Base-by-base conservation (phyloP, 805 yeast genomes). In the Allodekkera sacchari region DNA sequence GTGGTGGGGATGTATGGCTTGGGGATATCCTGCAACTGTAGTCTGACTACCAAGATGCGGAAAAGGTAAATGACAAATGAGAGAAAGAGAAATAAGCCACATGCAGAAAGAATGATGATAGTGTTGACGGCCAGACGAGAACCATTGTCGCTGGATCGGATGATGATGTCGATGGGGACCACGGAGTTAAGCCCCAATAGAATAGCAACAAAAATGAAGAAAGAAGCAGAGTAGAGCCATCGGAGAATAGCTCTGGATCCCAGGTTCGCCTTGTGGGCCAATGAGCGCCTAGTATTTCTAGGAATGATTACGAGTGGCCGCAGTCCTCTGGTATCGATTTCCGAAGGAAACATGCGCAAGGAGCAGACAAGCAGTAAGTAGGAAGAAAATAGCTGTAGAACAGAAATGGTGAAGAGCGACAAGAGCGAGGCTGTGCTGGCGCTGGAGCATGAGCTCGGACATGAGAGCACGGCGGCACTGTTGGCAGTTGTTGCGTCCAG, bases 141-240 rank as follows among this genome's bases (percentile, higher is more conserved):
- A 9, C 65, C 56, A 4, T 73, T 57, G 6, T 62, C 61, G 3
- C 74, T 62, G 1, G 79, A 65, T 42, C 73, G 70, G 1, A 71
- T 64, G 37, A 87, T 74, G 19, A 85, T 74, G 54, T 89, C 96
- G 11, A 85, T 71, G 0, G 94, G 94, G 1, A 89, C 62, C 7
- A 81, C 82, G 2, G 83, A 62, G 18, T 77, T 61, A 34, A 87
- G 70, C 1, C 77, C 83, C 14, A 81, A 44, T 33, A 69, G 59
- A 1, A 65, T 41, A 3, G 59, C 37, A 31, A 66, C 38, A 18
- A 68, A 51, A 8, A 71, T 44, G 18, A 62, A 47, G 30, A 65
- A 53, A 14, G 74, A 63, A 15, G 62, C 49, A 10, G 68, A 62
- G 34, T 70, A 70, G 10, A 64, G 47, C 74, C 74, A 71, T 19